Conservation (phyloP, 345 rosid genomes). For the Kernera saxatilis region DNA sequence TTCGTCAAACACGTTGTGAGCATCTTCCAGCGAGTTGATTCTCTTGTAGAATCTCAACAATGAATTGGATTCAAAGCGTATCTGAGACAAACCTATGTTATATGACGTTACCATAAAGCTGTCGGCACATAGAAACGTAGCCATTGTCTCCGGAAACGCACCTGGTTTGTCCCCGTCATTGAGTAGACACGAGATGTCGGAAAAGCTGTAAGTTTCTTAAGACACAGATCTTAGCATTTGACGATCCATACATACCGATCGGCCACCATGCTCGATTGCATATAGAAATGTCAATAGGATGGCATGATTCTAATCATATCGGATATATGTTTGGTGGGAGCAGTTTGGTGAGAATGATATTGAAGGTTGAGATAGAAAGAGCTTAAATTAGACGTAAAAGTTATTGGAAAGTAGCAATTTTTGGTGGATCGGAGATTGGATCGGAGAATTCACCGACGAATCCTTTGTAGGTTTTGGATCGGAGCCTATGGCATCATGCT, state of each 20-base stretch:
- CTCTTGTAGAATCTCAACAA: constrained; percentile 35
- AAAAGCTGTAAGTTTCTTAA: constrained; percentile 13
- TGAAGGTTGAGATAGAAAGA: neutral
- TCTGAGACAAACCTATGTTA: constrained; percentile 42
- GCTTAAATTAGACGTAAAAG: neutral
- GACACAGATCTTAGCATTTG: constrained; percentile 27
- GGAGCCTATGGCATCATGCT: constrained; percentile 1
- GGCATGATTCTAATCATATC: neutral
- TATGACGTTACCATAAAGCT: constrained; percentile 42
- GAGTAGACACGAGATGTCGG: neutral
- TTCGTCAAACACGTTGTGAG: constrained; percentile 55
- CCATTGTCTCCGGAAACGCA: constrained; percentile 41
- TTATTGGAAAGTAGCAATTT: neutral
- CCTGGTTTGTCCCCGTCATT: constrained; percentile 24
- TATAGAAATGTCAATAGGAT: neutral
- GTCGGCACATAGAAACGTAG: constrained; percentile 35
- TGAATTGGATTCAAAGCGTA: constrained; percentile 39
- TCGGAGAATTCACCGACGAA: neutral
- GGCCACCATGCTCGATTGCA: neutral
- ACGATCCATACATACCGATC: neutral
- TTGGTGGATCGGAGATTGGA: neutral
- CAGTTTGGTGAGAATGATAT: neutral
- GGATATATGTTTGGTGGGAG: neutral
- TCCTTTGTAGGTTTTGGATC: neutral
- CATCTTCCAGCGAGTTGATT: constrained; percentile 23